Conservation (phyloP, 169 alveolate genomes). For the Neospora caninum region DNA sequence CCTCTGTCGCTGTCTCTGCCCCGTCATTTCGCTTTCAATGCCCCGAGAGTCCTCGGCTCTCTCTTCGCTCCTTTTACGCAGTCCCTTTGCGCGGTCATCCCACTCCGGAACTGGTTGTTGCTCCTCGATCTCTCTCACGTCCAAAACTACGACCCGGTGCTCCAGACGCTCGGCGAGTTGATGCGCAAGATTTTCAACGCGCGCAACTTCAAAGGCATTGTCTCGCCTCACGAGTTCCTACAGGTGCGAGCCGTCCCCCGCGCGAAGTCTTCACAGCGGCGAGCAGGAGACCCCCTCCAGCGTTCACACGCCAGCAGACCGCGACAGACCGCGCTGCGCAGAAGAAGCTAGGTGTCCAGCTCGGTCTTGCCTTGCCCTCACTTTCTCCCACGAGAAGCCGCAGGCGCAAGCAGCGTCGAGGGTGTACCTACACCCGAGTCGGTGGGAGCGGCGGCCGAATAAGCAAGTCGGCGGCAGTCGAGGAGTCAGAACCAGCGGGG, state of each 20-base stretch:
- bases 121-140: constrained; percentile 58
- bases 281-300: constrained; percentile 72
- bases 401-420: too few relatives aligned
- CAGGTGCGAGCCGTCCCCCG: constrained; percentile 70
- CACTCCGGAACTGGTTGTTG: constrained; percentile 71
- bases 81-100: constrained; percentile 68
- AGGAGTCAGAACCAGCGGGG: too few relatives aligned
- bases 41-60: background rate
- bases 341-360: too few relatives aligned
- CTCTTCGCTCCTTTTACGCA: background rate
- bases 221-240: constrained; percentile 96
- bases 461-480: too few relatives aligned
- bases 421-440: too few relatives aligned
- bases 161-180: constrained; percentile 91
- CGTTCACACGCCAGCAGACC: constrained; percentile 58
- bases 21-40: too few relatives aligned
- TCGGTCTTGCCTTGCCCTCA: too few relatives aligned
- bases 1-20: background rate
- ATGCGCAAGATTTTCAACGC: constrained; percentile 96
- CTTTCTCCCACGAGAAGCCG: too few relatives aligned
- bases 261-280: background rate
- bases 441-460: too few relatives aligned
- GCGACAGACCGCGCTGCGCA: too few relatives aligned
- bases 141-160: constrained; percentile 86
- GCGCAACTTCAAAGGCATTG: constrained; percentile 96